Evolutionary conservation across 108 stramenopile species (phyloP), one percentile per base, ranked within the genome.

Genomic region (Nitzschia inconspicua): DNA sequence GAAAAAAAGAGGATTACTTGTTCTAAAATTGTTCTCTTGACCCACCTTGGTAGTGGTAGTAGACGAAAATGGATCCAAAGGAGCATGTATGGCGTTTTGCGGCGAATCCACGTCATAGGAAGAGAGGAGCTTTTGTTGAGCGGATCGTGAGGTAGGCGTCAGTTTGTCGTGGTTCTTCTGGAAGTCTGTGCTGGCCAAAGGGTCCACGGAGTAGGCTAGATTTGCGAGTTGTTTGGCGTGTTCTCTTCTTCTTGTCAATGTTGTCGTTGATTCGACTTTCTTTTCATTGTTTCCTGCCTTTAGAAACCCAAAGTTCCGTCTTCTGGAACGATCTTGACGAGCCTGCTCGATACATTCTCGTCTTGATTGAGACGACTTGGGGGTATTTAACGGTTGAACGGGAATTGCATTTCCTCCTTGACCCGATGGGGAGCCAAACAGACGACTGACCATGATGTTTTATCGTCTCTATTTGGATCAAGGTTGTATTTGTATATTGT

Each of bases 261-360:
- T 25, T 6, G 20, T 41, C 14, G 2, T 30, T 25, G 39, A 37
- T 44, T 28, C 28, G 9, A 46, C 47, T 32, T 34, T 44, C 20
- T 30, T 60, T 29, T 60, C 25, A 16, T 53, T 31, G 6, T n/a
- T 30, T n/a, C 51, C 68, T 4, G 47, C 51, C 30, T 59, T 60
- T 11, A 69, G 30, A 48, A 69, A 69, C 27, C 68, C 49, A 52
- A 69, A 69, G 47, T 69, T 69, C 31, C 68, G 57, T 34, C 68
- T 47, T 44, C 68, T 60, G 18, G 53, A 0, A 0, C 8, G 26
- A 8, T 57, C 23, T 23, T 57, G 3, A 6, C n/a, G 26, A 7
- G 37, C 18, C 39, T 57, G 56, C 29, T 57, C 40, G 40, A 24
- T 16, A 2, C 24, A 6, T 37, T 41, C 22, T 47, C n/a, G 46